These are phyloP conservation scores for Chrysosporium keratinophilum DNA, from an alignment of 2,329 filamentous ascomycete species.

Conservation along the genomic window DNA sequence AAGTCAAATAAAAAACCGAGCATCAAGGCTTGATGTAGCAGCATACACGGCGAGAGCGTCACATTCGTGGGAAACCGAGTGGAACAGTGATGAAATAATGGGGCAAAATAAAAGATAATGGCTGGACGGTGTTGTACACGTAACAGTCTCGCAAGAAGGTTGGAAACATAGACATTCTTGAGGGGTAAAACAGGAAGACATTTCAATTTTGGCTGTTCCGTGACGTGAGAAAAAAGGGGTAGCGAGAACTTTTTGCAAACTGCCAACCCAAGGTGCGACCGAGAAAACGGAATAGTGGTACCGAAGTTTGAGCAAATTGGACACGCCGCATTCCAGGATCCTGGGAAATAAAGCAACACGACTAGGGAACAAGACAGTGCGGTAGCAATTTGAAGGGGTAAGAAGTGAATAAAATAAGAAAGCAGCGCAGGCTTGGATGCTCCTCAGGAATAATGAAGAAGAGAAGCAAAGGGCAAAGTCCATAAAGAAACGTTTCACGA, in stretches of 20 bases:
- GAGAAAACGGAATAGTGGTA: slow-evolving; percentile 18
- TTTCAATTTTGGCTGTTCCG: slow-evolving; percentile 12
- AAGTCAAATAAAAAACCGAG: neutral
- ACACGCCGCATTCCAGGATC: slow-evolving; percentile 10
- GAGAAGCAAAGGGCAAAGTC: slow-evolving; percentile 15
- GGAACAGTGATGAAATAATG: neutral
- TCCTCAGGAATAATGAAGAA: slow-evolving; percentile 2
- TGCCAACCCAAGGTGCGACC: slow-evolving; percentile 35
- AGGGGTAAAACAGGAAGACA: slow-evolving; percentile 3
- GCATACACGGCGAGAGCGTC: slow-evolving; percentile 9
- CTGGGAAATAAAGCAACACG: slow-evolving; percentile 3
- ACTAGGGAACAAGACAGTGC: slow-evolving; percentile 2
- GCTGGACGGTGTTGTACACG: slow-evolving; percentile 12
- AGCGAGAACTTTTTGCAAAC: slow-evolving; percentile 36
- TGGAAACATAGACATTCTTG: slow-evolving; percentile 9
- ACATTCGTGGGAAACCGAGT: slow-evolving; percentile 7
- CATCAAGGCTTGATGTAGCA: slow-evolving; percentile 4
- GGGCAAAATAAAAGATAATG: slow-evolving; percentile 10
- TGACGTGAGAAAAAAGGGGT: slow-evolving; percentile 17
- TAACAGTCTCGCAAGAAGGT: slow-evolving; percentile 8
- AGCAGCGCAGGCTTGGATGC: neutral
- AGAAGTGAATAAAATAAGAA: slow-evolving; percentile 6
- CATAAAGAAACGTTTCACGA: slow-evolving; percentile 16
- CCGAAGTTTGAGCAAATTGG: slow-evolving; percentile 6
- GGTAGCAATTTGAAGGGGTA: neutral